Base-by-base conservation (phyloP, 768 basidiomycete species). In the Panaeolus papilionaceus region DNA sequence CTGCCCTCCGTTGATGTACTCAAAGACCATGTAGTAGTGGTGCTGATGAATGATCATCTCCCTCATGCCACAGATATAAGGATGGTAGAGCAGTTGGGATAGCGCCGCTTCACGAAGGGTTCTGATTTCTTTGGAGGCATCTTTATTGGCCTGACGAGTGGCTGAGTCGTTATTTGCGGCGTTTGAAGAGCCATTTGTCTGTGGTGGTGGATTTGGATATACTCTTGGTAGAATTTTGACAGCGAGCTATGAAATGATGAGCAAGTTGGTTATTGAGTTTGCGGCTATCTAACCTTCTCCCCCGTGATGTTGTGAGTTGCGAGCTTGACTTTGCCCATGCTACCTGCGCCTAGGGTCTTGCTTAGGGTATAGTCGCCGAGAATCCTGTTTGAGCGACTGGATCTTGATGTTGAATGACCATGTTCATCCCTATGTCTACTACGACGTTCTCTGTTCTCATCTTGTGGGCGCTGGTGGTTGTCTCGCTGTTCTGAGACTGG, bases 11-110 rank as follows among this genome's bases (percentile, higher is more conserved):
- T 96, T 97, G 79, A 99, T 94, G 78, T 98, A 98, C 79, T 99
- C 98, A 77, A 93, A 95, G 10, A 98, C 94, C 95, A 99, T 98
- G 84, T 99, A 99, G 82, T 99, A 98, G 80, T 99, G 96, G 74
- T 99, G 92, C 68, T 94, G 93, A 81, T 98, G 97, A 28, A 96
- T 84, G 76, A 98, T 95, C 92, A 99, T 96, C 82, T 97, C 95
- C 72, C 95, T 92, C 97, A 99, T 99, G 66, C 98, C 98, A 77
- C 97, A 98, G 76, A 99, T 94, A 79, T 99, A 98, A 2, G 98
- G 98, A 76, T 99, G 98, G 75, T 99, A 95, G 38, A 99, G 89
- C 58, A 99, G 88, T 85, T 98, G 91, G 44, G 94, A 96, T 38
- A 99, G 85, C 1, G 94, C 94, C 0, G 97, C 98, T 81, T 99